Base-by-base conservation (phyloP, 2,329 filamentous ascomycete species). In the Neofusicoccum umdonicola region DNA sequence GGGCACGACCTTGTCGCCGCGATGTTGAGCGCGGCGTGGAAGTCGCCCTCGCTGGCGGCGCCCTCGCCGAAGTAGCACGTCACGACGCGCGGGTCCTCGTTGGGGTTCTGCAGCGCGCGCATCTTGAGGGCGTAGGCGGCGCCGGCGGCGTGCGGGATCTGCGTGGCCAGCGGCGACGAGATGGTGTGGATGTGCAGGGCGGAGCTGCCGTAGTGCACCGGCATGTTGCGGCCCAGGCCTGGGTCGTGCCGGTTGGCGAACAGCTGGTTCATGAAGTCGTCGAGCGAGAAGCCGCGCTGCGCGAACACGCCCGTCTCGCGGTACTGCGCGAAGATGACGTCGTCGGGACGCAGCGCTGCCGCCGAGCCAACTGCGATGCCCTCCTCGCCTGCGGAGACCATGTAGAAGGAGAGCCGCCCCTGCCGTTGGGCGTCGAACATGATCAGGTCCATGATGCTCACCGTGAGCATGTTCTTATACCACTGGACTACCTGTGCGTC, bases 401-500 rank as follows among this genome's bases (percentile, higher is more conserved):
- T 98, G 79, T 99, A 99, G 79, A 99, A 99, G 77, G 90, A 93
- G 64, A 97, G 80, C 19, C 92, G 87, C n/a, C 93, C 93, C 78
- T 99, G 95, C 51, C 95, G 85, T 79, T 99, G 95, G 0, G 95
- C 93, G 73, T 99, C 95, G 73, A 97, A 97, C 93, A 98, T 98
- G 75, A 98, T 91, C 63, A 96, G 78, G 74, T 99, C 95, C 92
- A 99, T 95, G 69, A 98, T 90, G 64, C 90, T 88, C 64, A 89
- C 86, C 83, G 81, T 84, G 65, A 89, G 77, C 87, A 89, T 89
- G 70, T 88, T 86, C 68, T 82, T 85, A 72, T 89, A 89, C 78
- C 87, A 82, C 4, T 77, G 80, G 47, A 88, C 67, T 0, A 85
- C 79, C 66, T 95, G 88, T 62, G 85, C 83, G 65, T 85, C 80